Conservation (phyloP, 495 filamentous ascomycete species). For the Talaromyces proteolyticus region DNA sequence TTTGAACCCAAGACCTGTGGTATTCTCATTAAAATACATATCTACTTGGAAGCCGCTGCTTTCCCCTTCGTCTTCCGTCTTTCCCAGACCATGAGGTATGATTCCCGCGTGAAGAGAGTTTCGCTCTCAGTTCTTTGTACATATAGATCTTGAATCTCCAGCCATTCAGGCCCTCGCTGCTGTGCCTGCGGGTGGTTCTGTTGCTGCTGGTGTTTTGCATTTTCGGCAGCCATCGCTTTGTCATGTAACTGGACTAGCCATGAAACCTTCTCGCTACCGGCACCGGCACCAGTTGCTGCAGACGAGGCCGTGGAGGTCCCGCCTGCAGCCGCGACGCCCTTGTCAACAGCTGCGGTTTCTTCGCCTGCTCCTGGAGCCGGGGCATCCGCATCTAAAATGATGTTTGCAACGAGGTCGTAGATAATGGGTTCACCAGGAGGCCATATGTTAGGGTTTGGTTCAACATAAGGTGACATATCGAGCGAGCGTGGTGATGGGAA, state of each 20-base stretch:
- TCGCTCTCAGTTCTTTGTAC: constrained; percentile 82
- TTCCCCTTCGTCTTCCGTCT: constrained; percentile 58
- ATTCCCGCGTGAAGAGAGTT: constrained; percentile 85
- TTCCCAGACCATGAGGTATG: constrained; percentile 96
- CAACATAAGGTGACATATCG: constrained; percentile 84
- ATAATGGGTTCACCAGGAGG: constrained; percentile 77
- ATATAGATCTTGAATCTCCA: constrained; percentile 89
- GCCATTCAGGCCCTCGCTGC: constrained; percentile 63
- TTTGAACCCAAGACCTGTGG: too few species aligned
- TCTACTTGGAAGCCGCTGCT: constrained; percentile 12
- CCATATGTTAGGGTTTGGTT: constrained; percentile 58
- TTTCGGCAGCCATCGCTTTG: constrained; percentile 38
- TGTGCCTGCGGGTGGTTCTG: too few species aligned
- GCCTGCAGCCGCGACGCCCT: constrained; percentile 65
- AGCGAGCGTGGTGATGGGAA: constrained; percentile 74
- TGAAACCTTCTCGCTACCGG: constrained; percentile 43
- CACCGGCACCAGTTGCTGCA: constrained; percentile 37
- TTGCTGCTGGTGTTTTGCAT: constrained; percentile 21
- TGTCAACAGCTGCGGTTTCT: constrained; percentile 74
- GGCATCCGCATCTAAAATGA: constrained; percentile 63
- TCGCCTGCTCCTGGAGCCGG: constrained; percentile 71
- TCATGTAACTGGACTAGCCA: constrained; percentile 56
- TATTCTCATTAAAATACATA: too few species aligned
- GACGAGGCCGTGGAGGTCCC: constrained; percentile 41
- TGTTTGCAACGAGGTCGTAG: constrained; percentile 95